Evolutionary conservation across 306 rosid species (phyloP).

Genomic region (Leucaena leucocephala): DNA sequence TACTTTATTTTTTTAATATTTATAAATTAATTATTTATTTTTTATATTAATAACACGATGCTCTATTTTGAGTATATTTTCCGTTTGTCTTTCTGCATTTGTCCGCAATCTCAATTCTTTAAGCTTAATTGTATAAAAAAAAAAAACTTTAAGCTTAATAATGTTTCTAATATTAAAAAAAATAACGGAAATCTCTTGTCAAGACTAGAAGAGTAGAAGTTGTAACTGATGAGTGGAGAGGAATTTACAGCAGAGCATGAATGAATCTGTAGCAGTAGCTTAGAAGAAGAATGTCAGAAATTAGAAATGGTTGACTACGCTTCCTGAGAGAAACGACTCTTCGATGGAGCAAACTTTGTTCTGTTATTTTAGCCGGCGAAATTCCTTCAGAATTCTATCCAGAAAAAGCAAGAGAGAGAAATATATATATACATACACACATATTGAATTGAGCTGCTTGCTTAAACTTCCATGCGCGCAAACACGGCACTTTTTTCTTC

Average conservation of each 20-base stretch:
- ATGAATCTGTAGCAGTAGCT: background rate
- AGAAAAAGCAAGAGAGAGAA: slow-evolving; percentile 14
- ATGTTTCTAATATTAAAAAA: background rate
- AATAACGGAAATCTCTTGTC: background rate
- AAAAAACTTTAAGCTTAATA: background rate
- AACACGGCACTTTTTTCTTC: slow-evolving; percentile 26
- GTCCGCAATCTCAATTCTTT: background rate
- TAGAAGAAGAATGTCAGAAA: background rate
- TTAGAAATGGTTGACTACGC: background rate
- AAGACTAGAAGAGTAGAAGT: background rate
- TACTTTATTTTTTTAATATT: no score
- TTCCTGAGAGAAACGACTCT: background rate
- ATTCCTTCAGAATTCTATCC: slow-evolving; percentile 24
- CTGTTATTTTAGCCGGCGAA: slow-evolving; percentile 12
- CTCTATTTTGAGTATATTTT: background rate
- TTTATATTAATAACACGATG: no score
- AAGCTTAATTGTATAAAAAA: no score
- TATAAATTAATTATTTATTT: no score
- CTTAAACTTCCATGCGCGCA: slow-evolving; percentile 47
- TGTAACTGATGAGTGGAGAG: background rate
- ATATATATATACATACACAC: background rate
- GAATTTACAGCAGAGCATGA: background rate
- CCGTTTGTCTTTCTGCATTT: background rate
- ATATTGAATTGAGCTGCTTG: background rate
- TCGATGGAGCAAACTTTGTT: slow-evolving; percentile 4